Base-by-base conservation (phyloP, 1,284 basidiomycete species). In the Meira miltonrushii region DNA sequence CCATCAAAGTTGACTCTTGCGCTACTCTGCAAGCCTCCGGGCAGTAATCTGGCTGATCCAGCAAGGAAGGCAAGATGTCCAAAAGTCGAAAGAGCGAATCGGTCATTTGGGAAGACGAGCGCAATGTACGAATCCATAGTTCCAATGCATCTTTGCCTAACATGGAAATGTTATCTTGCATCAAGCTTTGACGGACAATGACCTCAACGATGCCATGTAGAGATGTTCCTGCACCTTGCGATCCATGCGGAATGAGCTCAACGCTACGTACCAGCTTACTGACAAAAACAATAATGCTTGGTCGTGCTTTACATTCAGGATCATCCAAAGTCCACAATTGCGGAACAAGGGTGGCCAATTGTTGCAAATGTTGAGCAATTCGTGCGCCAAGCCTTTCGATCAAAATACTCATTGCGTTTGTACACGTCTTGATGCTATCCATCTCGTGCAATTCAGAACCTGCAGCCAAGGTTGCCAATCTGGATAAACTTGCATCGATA, bases 341-440 rank as follows among this genome's bases (percentile, higher is more conserved):
- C 8, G 75, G 73, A 0, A 77, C 67, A 12, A 78, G 66, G 12
- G 65, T 62, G 6, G 65, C 64, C 10, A 77, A 62, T 4, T 61
- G 57, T 25, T 66, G 57, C 10, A 72, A 64, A 41, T 72, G 67
- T 19, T 74, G 72, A 11, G 63, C 64, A 4, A 74, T 65, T 15
- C 71, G 60, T 1, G 70, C 48, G 17, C 74, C 75, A 56, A 75
- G 65, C 12, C 75, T 66, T 55, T 78, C 75, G 47, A 72, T 74
- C 12, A 78, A 55, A 39, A 78, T 66, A 17, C 71, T 63, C 2
- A 78, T 64, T 11, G 74, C 57, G 13, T 68, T 62, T 15, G 74
- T 75, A 43, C 71, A 72, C 7, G 71, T 69, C 55, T 67, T 67
- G 59, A 78, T 74, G 41, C 64, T 68, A 53, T 72, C 69, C 59